Evolutionary conservation across 202 grass and related monocot genomes (phyloP), one percentile per base, ranked within the genome.

Genomic region (Bolboschoenoplectus hybrid): DNA sequence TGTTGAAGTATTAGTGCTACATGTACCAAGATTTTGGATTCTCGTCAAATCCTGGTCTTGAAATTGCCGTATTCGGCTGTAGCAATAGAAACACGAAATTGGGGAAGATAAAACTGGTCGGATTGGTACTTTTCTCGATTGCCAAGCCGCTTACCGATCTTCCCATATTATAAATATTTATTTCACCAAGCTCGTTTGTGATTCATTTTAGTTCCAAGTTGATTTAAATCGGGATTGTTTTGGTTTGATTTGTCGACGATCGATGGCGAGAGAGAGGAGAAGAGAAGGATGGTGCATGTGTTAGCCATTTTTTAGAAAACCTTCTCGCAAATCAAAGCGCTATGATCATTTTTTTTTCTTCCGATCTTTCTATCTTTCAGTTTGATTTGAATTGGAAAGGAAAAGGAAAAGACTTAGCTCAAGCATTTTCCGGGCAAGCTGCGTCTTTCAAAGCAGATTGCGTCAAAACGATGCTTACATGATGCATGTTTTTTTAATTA

Each of bases 231-330:
- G 9, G 4, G 9, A n/a, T 53, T 12, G 55, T 26, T 41, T 85
- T 74, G 12, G 26, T 32, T 92, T 26, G 26, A 26, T 26, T 26
- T 26, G 26, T 26, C 26, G 26, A 26, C 26, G 26, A 5, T 68
- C 80, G 38, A 74, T 32, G 83, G 16, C 45, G 86, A 88, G 92
- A 87, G 89, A 50, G 79, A 85, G 83, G 65, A 86, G 87, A 94
- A 88, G 85, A 88, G 63, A 69, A 75, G 82, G 46, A 86, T 95
- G 91, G 91, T 85, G 85, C 1, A 87, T 47, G 72, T 88, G 20
- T 35, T 61, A 88, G 88, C 89, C 95, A 89, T 92, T 95, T 26
- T 67, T 81, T 86, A 85, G 89, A 95, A 86, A 85, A 46, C 45
- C 91, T 89, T 92, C 91, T 93, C 92, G 61, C 44, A 92, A 66